These are phyloP conservation scores for Lanmaoa rubissima DNA, from an alignment of 768 basidiomycete species.

Conservation along the genomic window DNA sequence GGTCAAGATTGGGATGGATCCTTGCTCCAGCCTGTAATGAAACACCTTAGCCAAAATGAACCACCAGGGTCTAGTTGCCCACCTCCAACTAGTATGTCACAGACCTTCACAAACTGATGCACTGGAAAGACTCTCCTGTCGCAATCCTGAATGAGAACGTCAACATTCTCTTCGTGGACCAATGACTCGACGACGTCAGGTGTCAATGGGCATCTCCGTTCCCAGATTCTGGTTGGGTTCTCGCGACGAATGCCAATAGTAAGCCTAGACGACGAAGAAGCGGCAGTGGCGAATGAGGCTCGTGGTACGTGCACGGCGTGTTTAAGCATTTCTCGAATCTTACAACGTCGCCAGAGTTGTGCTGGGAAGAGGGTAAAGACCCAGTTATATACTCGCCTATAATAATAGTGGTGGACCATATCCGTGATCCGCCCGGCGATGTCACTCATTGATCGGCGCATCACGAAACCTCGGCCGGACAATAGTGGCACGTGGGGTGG, in stretches of 20 bases:
- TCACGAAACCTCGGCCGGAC: background rate
- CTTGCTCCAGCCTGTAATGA: too few species aligned
- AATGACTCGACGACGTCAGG: conserved; percentile 69
- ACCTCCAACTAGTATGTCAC: background rate
- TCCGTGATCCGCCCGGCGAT: conserved; percentile 17
- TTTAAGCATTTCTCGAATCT: too few species aligned
- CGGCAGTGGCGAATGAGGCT: conserved; percentile 21
- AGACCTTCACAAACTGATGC: conserved; percentile 65
- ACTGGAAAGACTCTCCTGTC: conserved; percentile 71
- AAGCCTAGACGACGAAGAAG: conserved; percentile 28
- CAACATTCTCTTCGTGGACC: conserved; percentile 50
- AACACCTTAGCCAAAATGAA: too few species aligned
- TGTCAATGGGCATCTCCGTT: conserved; percentile 79
- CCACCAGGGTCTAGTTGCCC: background rate
- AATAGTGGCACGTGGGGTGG: background rate
- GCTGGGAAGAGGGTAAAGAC: background rate
- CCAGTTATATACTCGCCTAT: conserved; percentile 8
- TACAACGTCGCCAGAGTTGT: background rate
- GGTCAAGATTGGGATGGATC: too few species aligned
- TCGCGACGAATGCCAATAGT: conserved; percentile 69
- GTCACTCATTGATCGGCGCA: background rate
- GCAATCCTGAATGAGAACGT: conserved; percentile 76
- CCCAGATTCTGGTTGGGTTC: conserved; percentile 81
- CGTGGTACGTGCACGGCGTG: conserved; percentile 19
- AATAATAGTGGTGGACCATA: background rate